Conservation (phyloP, 2,329 filamentous ascomycete genomes). For the Botrytis fabae region DNA sequence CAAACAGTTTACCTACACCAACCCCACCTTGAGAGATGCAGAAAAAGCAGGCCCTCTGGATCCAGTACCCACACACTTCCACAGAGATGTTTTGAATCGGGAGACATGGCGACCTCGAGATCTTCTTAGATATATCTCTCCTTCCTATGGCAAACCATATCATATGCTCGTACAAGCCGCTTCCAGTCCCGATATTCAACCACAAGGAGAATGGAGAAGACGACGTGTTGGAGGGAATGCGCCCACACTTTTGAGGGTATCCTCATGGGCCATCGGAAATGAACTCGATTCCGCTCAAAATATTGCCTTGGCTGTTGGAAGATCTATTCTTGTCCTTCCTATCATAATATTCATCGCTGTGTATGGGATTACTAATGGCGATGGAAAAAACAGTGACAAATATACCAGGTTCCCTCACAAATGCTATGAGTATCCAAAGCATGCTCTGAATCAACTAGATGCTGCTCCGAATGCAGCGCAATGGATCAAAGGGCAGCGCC, state of each 20-base stretch:
- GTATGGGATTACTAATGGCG: slow-evolving; percentile 14
- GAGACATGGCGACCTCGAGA: slow-evolving; percentile 24
- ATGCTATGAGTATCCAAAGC: slow-evolving; percentile 26
- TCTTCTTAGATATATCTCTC: slow-evolving; percentile 24
- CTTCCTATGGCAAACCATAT: slow-evolving; percentile 22
- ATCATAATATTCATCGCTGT: slow-evolving; percentile 16
- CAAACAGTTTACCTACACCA: slow-evolving; percentile 16
- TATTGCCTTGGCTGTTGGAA: slow-evolving; percentile 15
- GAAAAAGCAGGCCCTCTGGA: slow-evolving; percentile 13
- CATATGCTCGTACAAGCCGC: slow-evolving; percentile 24
- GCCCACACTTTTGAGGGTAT: slow-evolving; percentile 20
- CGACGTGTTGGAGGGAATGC: slow-evolving; percentile 19
- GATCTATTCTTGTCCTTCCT: slow-evolving; percentile 21
- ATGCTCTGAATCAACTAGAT: slow-evolving; percentile 23
- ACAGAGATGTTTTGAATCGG: slow-evolving; percentile 20
- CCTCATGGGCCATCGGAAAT: slow-evolving; percentile 23
- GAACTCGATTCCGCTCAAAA: not conserved
- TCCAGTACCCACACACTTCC: slow-evolving; percentile 17
- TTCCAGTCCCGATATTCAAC: slow-evolving; percentile 10
- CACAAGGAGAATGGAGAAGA: slow-evolving; percentile 21
- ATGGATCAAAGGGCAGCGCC: not conserved
- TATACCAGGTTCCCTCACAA: slow-evolving; percentile 18
- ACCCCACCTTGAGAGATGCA: slow-evolving; percentile 19
- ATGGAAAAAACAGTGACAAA: not conserved
- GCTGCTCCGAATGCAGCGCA: slow-evolving; percentile 14